Evolutionary conservation across 306 rosid species (phyloP).

Genomic region (Cercis canadensis): DNA sequence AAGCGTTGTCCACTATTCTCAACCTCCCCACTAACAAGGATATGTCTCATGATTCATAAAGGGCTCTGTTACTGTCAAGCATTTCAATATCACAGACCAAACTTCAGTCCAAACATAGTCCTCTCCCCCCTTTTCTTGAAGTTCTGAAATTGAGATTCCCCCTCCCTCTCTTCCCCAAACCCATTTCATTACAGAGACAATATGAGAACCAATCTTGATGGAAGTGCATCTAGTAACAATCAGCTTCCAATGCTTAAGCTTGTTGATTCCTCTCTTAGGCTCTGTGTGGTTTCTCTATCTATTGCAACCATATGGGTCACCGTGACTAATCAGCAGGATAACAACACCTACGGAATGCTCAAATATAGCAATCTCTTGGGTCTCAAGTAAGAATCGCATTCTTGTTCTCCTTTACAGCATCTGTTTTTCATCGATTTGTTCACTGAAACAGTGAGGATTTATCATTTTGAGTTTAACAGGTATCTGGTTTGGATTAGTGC

Average conservation of each 20-base stretch:
- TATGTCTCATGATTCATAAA: neutral
- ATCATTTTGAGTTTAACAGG: conserved; percentile 46
- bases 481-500: conserved; percentile 76
- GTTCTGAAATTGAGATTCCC: no score
- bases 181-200: neutral
- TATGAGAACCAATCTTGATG: conserved; percentile 45
- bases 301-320: conserved; percentile 75
- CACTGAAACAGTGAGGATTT: neutral
- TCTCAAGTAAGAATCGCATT: conserved; percentile 62
- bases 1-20: conserved; percentile 57
- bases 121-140: neutral
- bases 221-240: conserved; percentile 20
- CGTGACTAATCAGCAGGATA: conserved; percentile 70
- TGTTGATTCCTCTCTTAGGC: conserved; percentile 63
- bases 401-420: neutral
- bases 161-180: no score
- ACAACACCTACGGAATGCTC: conserved; percentile 61
- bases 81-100: neutral
- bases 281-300: conserved; percentile 67
- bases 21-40: conserved; percentile 51
- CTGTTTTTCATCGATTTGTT: conserved; percentile 5
- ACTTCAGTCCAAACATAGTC: neutral
- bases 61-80: neutral
- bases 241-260: conserved; percentile 53
- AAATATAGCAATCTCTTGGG: conserved; percentile 63